Conservation (phyloP, 192 early-diverging fungal genomes). For the Coemansia sp. region DNA sequence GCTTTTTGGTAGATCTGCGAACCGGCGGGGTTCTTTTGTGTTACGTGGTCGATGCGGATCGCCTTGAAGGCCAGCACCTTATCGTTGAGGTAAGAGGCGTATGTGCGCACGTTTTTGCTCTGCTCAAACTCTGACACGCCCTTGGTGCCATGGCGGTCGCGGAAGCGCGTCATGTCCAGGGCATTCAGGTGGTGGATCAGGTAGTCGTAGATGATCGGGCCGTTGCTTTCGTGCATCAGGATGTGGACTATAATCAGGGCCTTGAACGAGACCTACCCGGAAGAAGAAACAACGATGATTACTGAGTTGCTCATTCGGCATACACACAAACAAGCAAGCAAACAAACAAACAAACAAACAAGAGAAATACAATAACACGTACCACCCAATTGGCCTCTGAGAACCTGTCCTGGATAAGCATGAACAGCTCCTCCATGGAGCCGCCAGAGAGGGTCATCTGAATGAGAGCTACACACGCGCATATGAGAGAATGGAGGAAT, state of each 20-base stretch:
- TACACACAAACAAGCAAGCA: too few species aligned
- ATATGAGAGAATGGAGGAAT: too few species aligned
- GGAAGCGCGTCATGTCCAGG: conserved; percentile 56
- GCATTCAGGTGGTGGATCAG: conserved; percentile 41
- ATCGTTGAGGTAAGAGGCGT: conserved; percentile 55
- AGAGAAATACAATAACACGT: conserved; percentile 24
- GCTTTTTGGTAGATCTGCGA: conserved; percentile 52
- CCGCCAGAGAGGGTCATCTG: conserved; percentile 54
- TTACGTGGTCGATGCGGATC: conserved; percentile 54
- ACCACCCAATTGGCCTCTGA: conserved; percentile 59
- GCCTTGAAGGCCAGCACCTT: conserved; percentile 56
- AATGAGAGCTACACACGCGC: conserved; percentile 43
- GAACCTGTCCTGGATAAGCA: conserved; percentile 56
- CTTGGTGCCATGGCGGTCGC: conserved; percentile 56
- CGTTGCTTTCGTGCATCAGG: conserved; percentile 54
- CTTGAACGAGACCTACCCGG: conserved; percentile 54
- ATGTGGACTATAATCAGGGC: conserved; percentile 58
- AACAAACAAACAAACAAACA: too few species aligned
- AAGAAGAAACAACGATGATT: neutral
- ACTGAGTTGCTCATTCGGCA: too few species aligned
- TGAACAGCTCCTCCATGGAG: conserved; percentile 56
- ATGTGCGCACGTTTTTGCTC: conserved; percentile 58
- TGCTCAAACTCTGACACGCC: conserved; percentile 57
- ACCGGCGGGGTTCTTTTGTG: conserved; percentile 37
- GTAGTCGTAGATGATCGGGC: conserved; percentile 45